Evolutionary conservation across 176 grass and related monocot species (phyloP), one percentile per base, ranked within the genome.

Genomic region (Musa schizocarpa): DNA sequence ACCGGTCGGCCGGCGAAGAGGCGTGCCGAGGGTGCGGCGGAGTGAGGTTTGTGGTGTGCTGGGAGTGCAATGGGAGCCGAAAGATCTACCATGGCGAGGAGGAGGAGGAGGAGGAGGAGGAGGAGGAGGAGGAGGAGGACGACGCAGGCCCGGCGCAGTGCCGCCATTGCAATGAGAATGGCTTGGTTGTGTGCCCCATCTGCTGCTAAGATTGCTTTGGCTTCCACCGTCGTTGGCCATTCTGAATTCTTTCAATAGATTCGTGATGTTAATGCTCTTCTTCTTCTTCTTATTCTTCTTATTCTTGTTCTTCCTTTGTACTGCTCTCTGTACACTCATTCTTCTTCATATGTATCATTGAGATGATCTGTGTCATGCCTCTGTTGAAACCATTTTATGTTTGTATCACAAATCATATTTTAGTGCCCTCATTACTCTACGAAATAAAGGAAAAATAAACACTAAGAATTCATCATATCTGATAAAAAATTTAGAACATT

Each of bases 41-140:
- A 51, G 81, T 82, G n/a, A 83, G 85, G 71, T 96, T 96, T 72
- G 77, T 89, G 52, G 79, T 92, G 52, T 96, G 92, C 75, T 82
- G 74, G 13, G 73, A 52, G 70, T 96, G 92, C 81, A 82, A 74
- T 62, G 92, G 92, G 54, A 87, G 89, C 82, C 89, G 87, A 81
- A 84, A 83, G 75, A 82, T 92, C 76, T 88, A 88, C 84, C 34
- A 43, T 43, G 34, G 34, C 4, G 4, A 43, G 34, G 34, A 43
- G 4, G 34, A 43, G 34, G 89, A 87, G 83, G 62, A 74, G 20
- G 75, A 53, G 48, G 48, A 87, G 83, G 62, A 74, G 20, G 75
- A 53, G 48, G 4, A 43, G 34, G 34, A 43, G 4, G 34, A 43
- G 34, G 89, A 87, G 83, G 62, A 74, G 20, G 75, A 53, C 26